Evolutionary conservation across 495 filamentous ascomycete genomes (phyloP).

Genomic region (Arthonia radiata): DNA sequence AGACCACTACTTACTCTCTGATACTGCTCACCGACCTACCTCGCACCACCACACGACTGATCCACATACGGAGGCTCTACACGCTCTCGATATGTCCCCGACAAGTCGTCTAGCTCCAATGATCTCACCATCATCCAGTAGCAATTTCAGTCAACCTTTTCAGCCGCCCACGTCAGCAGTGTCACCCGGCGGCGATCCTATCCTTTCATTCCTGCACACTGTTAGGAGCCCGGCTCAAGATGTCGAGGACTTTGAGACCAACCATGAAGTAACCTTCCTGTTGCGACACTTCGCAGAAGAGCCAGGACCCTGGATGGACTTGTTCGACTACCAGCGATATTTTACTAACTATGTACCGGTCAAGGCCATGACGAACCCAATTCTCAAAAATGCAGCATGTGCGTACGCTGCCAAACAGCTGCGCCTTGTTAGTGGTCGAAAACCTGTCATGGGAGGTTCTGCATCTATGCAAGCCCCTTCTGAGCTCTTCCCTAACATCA

Average conservation of each 20-base stretch:
- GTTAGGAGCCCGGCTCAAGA: no score
- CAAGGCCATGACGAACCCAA: slow-evolving; percentile 26
- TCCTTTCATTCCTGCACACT: no score
- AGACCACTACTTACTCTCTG: slow-evolving; percentile 22
- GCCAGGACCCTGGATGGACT: slow-evolving; percentile 38
- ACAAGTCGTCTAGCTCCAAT: no score
- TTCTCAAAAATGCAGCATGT: slow-evolving; percentile 33
- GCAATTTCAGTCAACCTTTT: no score
- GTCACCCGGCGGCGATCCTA: slow-evolving; percentile 2
- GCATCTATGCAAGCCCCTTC: slow-evolving; percentile 24
- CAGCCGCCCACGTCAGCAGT: slow-evolving; percentile 3
- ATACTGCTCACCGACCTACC: slow-evolving; percentile 14
- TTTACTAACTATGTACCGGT: slow-evolving; percentile 35
- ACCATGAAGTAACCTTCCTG: slow-evolving; percentile 33
- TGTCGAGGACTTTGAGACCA: no score
- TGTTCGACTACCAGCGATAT: slow-evolving; percentile 33
- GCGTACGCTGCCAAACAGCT: slow-evolving; percentile 37
- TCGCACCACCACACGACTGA: no score
- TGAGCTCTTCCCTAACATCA: slow-evolving; percentile 23
- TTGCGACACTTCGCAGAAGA: slow-evolving; percentile 36
- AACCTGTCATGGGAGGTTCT: slow-evolving; percentile 23
- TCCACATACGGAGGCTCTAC: no score
- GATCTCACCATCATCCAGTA: no score
- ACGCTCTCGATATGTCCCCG: no score
- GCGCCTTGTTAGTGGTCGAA: slow-evolving; percentile 25